Evolutionary conservation across 495 filamentous ascomycete species (phyloP), one percentile per base, ranked within the genome.

Genomic region (Penicillium manginii): DNA sequence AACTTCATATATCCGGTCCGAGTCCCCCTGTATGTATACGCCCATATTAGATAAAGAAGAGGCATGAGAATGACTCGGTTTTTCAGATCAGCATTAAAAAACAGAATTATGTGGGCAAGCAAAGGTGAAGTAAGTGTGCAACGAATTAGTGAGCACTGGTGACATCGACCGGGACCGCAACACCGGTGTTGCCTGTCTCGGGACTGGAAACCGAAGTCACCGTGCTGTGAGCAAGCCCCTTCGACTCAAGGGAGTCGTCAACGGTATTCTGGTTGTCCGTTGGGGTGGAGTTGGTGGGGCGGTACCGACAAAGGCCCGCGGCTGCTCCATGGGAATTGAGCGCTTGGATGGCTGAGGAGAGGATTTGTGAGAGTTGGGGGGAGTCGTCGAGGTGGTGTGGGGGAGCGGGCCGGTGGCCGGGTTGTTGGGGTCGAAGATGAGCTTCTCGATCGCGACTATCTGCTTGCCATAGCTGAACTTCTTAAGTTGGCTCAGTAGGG

Each of bases 381-480:
- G 78, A 7, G 77, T 80, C 4, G 74, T 73, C 10, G 75, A 72
- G 22, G 68, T 63, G 29, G 68, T 63, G 45, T 74, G 66, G 22
- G 70, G 51, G 12, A 73, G 53, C 22, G 69, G 47, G 1, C 59
- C 57, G 3, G 55, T 61, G 6, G 66, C 50, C 15, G 67, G 63
- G 8, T 64, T 65, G 52, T 66, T 73, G 3, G 69, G 68, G 4
- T 77, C 80, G 63, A 77, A 79, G 48, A 86, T 80, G 47, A 90
- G 71, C 54, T 85, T 83, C 57, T 90, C 88, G 21, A 91, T 83
- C 2, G 85, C 86, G 5, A 80, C 76, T n/a, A 96, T 86, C 67
- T 96, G 91, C 65, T 93, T 93, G 46, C 89, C 89, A 56, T 85
- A 88, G 60, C 84, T 85, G 55, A 81, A 84, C 60, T 87, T 89